A percentile compares a stretch with the other conserved stretches of the same genome.
phyloP scores from a whole-genome alignment of 176 grass and related monocot genomes.

The Elaeis guineensis region DNA sequence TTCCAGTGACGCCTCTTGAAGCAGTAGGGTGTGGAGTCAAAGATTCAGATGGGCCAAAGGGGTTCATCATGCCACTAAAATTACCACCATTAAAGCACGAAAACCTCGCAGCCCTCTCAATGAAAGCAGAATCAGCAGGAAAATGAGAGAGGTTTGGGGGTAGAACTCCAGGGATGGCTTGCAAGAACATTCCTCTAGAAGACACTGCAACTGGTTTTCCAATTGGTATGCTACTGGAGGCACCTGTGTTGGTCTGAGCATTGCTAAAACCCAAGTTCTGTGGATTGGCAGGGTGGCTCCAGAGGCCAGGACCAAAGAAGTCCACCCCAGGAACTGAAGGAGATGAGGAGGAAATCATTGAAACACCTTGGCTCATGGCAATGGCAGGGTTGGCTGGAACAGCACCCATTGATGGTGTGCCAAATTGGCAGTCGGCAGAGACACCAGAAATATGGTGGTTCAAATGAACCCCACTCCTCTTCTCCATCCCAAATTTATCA shows the following conservation, averaged over 20 bases:
- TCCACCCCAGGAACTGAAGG: slow-evolving; percentile 5
- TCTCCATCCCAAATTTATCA: slow-evolving; percentile 7
- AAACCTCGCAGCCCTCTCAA: slow-evolving; percentile 17
- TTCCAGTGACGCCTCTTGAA: not conserved
- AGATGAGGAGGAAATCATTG: not conserved
- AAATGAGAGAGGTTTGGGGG: not conserved
- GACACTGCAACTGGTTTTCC: slow-evolving; percentile 11
- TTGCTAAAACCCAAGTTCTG: not conserved
- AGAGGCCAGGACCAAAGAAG: not conserved
- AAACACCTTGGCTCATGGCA: not conserved
- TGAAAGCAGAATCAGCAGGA: slow-evolving; percentile 6
- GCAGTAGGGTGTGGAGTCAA: not conserved
- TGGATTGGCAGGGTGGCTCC: not conserved
- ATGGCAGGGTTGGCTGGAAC: not conserved
- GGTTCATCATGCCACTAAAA: slow-evolving; percentile 1
- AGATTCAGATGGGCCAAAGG: not conserved
- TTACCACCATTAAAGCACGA: slow-evolving; percentile 8
- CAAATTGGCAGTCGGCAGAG: slow-evolving; percentile 9
- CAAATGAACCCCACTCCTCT: not conserved
- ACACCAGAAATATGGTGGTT: not conserved
- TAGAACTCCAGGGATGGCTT: not conserved
- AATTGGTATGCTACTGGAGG: not conserved
- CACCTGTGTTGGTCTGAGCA: not conserved
- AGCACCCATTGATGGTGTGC: not conserved
- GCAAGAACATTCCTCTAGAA: slow-evolving; percentile 1